Percentiles rank a stretch among this genome's conserved stretches.
Evolutionary conservation across 2,329 filamentous ascomycete species (phyloP).

Genomic region (Sporothrix sp.): DNA sequence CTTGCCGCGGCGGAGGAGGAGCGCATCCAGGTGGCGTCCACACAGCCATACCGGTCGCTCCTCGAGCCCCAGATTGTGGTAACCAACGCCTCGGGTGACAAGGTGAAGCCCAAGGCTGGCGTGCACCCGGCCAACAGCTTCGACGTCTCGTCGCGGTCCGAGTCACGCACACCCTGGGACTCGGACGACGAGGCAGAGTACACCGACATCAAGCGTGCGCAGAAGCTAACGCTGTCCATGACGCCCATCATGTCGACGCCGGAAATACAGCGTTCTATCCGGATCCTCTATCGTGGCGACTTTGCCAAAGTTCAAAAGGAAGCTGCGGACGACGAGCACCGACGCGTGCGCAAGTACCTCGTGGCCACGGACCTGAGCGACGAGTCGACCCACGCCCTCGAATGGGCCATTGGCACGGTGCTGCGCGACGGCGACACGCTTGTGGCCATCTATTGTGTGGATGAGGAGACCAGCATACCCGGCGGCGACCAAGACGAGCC

Average conservation of each 20-base stretch:
- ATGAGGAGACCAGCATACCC: constrained; percentile 70
- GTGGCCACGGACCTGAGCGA: constrained; percentile 94
- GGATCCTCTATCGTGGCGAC: constrained; percentile 84
- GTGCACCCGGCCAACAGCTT: constrained; percentile 81
- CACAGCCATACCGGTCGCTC: constrained; percentile 50
- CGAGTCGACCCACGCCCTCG: constrained; percentile 86
- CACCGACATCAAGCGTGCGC: constrained; percentile 76
- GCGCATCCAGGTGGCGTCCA: constrained; percentile 42
- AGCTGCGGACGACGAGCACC: constrained; percentile 61
- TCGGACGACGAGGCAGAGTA: constrained; percentile 82
- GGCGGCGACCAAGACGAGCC: constrained; percentile 45
- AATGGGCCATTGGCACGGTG: constrained; percentile 96
- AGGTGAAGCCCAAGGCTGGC: constrained; percentile 44
- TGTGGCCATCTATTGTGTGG: constrained; percentile 84
- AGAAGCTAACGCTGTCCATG: constrained; percentile 71
- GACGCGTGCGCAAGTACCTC: constrained; percentile 77
- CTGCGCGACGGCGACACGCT: constrained; percentile 89
- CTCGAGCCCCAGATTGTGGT: constrained; percentile 59
- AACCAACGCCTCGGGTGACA: constrained; percentile 53
- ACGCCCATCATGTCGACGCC: constrained; percentile 70
- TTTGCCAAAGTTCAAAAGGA: constrained; percentile 66
- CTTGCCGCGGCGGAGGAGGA: constrained; percentile 66
- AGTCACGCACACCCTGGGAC: constrained; percentile 50
- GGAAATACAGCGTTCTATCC: constrained; percentile 69
- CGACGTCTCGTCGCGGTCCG: constrained; percentile 54